These are phyloP conservation scores for Sicyos baderoa DNA, from an alignment of 306 rosid species.

Conservation along the genomic window DNA sequence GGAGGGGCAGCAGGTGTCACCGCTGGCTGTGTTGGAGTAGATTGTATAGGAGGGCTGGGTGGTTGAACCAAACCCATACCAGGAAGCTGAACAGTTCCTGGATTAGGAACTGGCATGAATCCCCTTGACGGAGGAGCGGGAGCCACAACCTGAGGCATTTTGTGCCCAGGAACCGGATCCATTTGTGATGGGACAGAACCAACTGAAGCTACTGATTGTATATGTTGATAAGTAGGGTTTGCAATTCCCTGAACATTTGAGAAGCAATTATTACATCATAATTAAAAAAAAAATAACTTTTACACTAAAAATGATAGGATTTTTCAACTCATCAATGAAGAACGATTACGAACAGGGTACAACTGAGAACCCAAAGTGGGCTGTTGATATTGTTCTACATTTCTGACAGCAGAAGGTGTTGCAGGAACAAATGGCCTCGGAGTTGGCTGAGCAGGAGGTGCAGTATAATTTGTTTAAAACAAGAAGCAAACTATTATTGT, in stretches of 20 bases:
- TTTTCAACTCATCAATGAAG: not conserved
- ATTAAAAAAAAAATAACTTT: constrained; percentile 16
- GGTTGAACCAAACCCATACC: constrained; percentile 62
- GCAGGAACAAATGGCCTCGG: constrained; percentile 66
- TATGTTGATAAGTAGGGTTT: constrained; percentile 55
- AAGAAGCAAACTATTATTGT: constrained; percentile 20
- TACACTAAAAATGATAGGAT: constrained; percentile 11
- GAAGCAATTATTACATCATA: constrained; percentile 12
- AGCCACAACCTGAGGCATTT: constrained; percentile 45
- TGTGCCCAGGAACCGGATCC: constrained; percentile 38
- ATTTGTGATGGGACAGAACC: constrained; percentile 41
- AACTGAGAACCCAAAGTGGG: constrained; percentile 87
- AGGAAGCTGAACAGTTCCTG: constrained; percentile 62
- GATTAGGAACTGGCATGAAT: constrained; percentile 52
- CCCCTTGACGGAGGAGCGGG: constrained; percentile 49
- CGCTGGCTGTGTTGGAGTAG: constrained; percentile 46
- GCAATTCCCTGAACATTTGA: constrained; percentile 40
- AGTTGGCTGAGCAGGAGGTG: constrained; percentile 43
- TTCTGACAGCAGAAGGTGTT: constrained; percentile 57
- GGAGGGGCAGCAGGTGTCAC: constrained; percentile 59
- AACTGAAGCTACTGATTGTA: constrained; percentile 25
- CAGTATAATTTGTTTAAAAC: constrained; percentile 42
- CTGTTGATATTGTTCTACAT: constrained; percentile 67
- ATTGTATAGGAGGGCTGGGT: constrained; percentile 46
- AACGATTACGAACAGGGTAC: constrained; percentile 58